Evolutionary conservation across 2,329 filamentous ascomycete species (phyloP).

Genomic region (Beauveria australis): DNA sequence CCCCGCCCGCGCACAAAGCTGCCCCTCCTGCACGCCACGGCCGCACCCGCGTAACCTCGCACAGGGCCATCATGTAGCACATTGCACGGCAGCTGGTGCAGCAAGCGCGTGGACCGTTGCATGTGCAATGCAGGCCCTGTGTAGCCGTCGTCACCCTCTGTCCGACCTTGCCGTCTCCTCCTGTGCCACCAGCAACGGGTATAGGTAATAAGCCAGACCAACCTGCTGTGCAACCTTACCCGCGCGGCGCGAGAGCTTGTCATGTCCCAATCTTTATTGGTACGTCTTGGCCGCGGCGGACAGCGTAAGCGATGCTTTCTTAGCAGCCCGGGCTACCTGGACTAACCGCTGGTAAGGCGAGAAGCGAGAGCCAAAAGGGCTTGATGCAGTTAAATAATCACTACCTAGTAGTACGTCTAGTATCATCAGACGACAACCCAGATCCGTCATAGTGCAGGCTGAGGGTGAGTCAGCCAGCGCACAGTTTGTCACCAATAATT

Average conservation of each 20-base stretch:
- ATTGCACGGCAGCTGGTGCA: slow-evolving; percentile 2
- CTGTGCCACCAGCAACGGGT: background rate
- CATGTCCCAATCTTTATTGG: too few relatives aligned
- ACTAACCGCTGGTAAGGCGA: too few relatives aligned
- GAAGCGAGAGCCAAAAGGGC: background rate
- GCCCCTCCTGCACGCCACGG: background rate
- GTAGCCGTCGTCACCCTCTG: background rate
- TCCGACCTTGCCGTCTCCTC: background rate
- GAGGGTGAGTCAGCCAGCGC: background rate
- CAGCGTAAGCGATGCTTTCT: too few relatives aligned
- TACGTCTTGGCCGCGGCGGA: too few relatives aligned
- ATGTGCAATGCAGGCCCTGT: background rate
- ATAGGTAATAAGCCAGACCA: background rate
- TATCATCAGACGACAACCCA: background rate
- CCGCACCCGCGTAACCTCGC: background rate
- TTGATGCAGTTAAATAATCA: background rate
- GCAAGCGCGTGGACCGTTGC: slow-evolving; percentile 6
- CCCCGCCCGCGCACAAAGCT: background rate
- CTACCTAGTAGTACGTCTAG: background rate
- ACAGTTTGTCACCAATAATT: background rate
- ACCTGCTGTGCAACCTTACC: background rate
- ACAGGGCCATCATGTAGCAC: slow-evolving; percentile 3
- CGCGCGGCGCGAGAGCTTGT: background rate
- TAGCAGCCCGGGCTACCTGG: too few relatives aligned
- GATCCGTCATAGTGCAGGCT: background rate